Evolutionary conservation across 495 filamentous ascomycete species (phyloP).

Genomic region (Penicillium longicatenatum): DNA sequence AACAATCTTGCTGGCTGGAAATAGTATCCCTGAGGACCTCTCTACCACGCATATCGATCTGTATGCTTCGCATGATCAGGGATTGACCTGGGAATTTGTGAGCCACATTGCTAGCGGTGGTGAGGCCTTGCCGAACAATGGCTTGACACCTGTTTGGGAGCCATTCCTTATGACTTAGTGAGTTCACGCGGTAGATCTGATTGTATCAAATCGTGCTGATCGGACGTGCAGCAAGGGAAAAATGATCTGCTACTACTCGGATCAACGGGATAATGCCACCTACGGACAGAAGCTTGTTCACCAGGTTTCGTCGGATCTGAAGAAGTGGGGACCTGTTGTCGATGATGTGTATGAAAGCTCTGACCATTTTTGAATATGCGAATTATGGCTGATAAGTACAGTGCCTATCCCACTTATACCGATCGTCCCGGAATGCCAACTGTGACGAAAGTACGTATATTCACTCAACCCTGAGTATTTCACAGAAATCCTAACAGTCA

Average conservation of each 20-base stretch:
- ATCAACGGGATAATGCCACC: slow-evolving; percentile 60
- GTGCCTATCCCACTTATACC: slow-evolving; percentile 56
- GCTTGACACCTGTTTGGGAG: slow-evolving; percentile 69
- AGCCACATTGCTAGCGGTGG: slow-evolving; percentile 67
- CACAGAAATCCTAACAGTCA: not conserved
- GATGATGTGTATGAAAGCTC: slow-evolving; percentile 61
- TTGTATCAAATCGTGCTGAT: slow-evolving; percentile 1
- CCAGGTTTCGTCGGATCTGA: slow-evolving; percentile 57
- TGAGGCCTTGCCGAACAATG: slow-evolving; percentile 60
- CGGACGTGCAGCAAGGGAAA: slow-evolving; percentile 46
- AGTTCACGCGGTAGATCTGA: slow-evolving; percentile 2
- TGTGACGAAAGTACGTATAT: slow-evolving; percentile 40
- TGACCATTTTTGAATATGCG: too few species aligned
- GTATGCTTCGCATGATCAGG: slow-evolving; percentile 61
- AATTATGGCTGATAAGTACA: slow-evolving; percentile 14
- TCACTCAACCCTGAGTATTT: not conserved
- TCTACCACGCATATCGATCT: slow-evolving; percentile 66
- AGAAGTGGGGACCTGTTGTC: slow-evolving; percentile 58
- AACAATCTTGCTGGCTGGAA: slow-evolving; percentile 64
- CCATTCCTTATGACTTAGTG: slow-evolving; percentile 60
- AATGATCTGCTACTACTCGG: slow-evolving; percentile 67
- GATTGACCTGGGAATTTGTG: slow-evolving; percentile 65
- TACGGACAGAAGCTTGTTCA: slow-evolving; percentile 70
- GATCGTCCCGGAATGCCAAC: slow-evolving; percentile 69
- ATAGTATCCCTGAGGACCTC: slow-evolving; percentile 63